Evolutionary conservation across 1,284 basidiomycete genomes (phyloP), one percentile per base, ranked within the genome.

Genomic region (Fomes fomentarius): DNA sequence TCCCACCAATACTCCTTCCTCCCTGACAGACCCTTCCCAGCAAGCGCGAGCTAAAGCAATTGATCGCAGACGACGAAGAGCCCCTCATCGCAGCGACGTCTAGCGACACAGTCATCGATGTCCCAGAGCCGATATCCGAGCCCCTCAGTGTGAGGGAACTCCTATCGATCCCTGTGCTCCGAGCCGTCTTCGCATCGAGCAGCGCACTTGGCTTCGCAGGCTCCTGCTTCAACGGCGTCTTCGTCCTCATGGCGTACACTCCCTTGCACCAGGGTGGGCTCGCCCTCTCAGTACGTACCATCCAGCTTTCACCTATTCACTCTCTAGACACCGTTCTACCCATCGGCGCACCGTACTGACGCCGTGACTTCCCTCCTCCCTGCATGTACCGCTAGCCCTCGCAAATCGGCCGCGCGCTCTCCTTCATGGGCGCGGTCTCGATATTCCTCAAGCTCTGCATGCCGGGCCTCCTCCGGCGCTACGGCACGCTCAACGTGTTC

Each of bases 171-270:
- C 81, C 83, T 2, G 73, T 79, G 52, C 79, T 87, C 33, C 74
- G 76, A 33, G 76, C 79, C 17, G 63, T 87, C 46, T 76, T 79
- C 60, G 60, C 73, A 21, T 84, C 84, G n/a, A 82, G 81, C 14
- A 81, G 77, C 60, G 75, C 77, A 7, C 71, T 88, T n/a, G 76
- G 75, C 50, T 85, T 85, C 66, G 69, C 82, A 25, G 68, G 72
- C 2, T 78, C 82, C 0, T 77, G 78, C 6, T 89, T 85, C 62
- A 85, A 85, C 50, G 80, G 80, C 17, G 74, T 84, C 5, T 87
- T 88, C 63, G 83, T 86, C 22, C 74, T 89, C 46, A 83, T 85
- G 60, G 83, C 82, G 46, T 89, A 84, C 64, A 79, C 84, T 12
- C 76, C 82, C 6, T 67, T 87, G 38, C 59, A 73, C n/a, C 66